Evolutionary conservation across 306 rosid genomes (phyloP), one percentile per base, ranked within the genome.

Genomic region (Inga oerstediana): DNA sequence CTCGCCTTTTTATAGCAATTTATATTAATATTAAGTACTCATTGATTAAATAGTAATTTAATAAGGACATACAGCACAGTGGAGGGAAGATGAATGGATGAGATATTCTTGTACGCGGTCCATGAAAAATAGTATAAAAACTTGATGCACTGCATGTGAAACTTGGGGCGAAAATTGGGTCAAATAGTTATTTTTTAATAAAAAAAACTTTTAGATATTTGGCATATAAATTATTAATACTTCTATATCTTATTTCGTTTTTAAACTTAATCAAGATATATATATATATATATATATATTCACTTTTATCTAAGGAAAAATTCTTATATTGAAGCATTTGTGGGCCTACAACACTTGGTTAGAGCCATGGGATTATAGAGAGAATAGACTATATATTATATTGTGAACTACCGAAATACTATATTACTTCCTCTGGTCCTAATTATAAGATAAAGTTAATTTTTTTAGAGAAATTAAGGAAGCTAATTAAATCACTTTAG

Each of bases 91-190:
- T 58, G 65, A 58, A 58, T 9, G 32, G 30, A 8, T n/a, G 65
- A 58, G 65, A 58, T 58, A 58, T n/a, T 58, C 65, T 58, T 58
- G 27, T 58, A 20, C 65, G 65, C n/a, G 65, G 65, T 58, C 65
- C 65, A 15, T 4, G 3, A 1, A 49, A 15, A 14, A 49, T 5
- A 15, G 16, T 49, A 17, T 49, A 5, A 14, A 14, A 49, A 15
- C 20, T 14, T 49, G 19, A 49, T 49, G 7, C 19, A 15, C 20
- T 5, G 20, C 20, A 49, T 48, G 5, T 13, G 52, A 48, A 48
- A 13, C 17, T 48, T 48, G 52, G 52, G 52, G 16, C 4, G 0
- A 13, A 48, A 13, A 11, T 12, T 13, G 17, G 17, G 52, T 3
- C 52, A 45, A 45, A 44, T 10, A 44, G 3, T 9, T 44, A 44